phyloP scores from a whole-genome alignment of 441 rosid species.

The Aquilaria agallochum region DNA sequence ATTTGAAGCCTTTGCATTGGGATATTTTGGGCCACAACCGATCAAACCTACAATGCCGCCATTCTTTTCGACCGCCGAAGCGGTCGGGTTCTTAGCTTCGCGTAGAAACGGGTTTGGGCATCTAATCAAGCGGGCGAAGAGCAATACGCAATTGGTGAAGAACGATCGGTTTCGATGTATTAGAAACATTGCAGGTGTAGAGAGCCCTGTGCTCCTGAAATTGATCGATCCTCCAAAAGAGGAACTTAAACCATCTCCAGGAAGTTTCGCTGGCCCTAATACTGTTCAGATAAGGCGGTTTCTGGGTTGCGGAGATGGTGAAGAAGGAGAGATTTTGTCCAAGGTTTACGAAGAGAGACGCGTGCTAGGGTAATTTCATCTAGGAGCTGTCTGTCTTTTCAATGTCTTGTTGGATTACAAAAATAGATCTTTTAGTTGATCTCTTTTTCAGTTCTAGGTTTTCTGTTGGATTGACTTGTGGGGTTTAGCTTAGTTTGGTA shows the following conservation, averaged over 20 bases:
- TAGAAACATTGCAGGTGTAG: conserved; percentile 34
- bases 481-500: background rate
- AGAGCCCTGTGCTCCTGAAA: conserved; percentile 21
- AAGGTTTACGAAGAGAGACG: conserved; percentile 87
- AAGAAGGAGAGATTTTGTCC: conserved; percentile 74
- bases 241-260: conserved; percentile 16
- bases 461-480: background rate
- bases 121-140: conserved; percentile 21
- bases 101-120: conserved; percentile 30
- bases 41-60: conserved; percentile 47
- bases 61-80: conserved; percentile 43
- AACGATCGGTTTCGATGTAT: conserved; percentile 34
- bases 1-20: no score
- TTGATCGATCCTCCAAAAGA: conserved; percentile 15
- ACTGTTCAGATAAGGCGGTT: conserved; percentile 56
- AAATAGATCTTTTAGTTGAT: no score
- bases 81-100: conserved; percentile 33
- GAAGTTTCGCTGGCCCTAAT: conserved; percentile 11
- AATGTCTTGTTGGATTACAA: background rate
- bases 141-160: conserved; percentile 11
- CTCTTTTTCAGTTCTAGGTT: no score
- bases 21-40: background rate
- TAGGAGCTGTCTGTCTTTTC: background rate
- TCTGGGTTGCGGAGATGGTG: conserved; percentile 97
- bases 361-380: conserved; percentile 65